A percentile compares a stretch with the other conserved stretches of the same genome.
Conservation (phyloP, 1,139 yeast genomes). For the Kluyveromyces marxianus region DNA sequence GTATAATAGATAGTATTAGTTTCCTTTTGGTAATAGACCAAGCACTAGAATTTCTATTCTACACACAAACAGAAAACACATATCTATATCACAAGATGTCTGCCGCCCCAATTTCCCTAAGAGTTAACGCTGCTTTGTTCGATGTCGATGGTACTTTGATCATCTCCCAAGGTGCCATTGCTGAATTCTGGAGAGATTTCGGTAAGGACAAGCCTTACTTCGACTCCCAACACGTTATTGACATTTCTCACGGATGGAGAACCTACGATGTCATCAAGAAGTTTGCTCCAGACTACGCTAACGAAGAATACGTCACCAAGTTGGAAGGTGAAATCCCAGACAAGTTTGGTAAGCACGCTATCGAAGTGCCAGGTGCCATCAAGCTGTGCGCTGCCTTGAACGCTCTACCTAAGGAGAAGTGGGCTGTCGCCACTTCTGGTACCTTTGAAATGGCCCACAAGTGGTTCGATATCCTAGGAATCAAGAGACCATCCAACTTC, state of each 20-base stretch:
- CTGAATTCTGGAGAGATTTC: constrained; percentile 71
- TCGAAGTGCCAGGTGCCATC: constrained; percentile 70
- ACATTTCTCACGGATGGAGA: constrained; percentile 77
- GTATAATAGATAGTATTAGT: background rate
- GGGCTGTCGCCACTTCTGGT: constrained; percentile 87
- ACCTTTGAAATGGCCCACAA: constrained; percentile 67
- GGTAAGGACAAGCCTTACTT: constrained; percentile 65
- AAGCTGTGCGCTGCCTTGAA: constrained; percentile 38
- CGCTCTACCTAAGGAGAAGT: constrained; percentile 39
- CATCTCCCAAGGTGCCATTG: constrained; percentile 74
- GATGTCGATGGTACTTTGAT: constrained; percentile 85
- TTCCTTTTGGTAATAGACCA: background rate
- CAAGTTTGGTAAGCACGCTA: constrained; percentile 62
- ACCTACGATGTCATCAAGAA: constrained; percentile 68
- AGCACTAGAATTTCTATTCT: background rate
- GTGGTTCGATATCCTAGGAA: constrained; percentile 65
- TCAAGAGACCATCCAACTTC: constrained; percentile 60
- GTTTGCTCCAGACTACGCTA: constrained; percentile 71
- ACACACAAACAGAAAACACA: background rate
- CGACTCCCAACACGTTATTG: constrained; percentile 61
- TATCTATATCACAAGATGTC: background rate
- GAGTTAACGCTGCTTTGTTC: constrained; percentile 44
- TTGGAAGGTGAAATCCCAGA: constrained; percentile 69
- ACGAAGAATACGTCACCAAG: constrained; percentile 55
- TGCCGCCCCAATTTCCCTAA: constrained; percentile 22